Percentiles rank a stretch among this genome's conserved stretches.
Conservation (phyloP, 495 filamentous ascomycete genomes). For the Margaritispora aquatica region DNA sequence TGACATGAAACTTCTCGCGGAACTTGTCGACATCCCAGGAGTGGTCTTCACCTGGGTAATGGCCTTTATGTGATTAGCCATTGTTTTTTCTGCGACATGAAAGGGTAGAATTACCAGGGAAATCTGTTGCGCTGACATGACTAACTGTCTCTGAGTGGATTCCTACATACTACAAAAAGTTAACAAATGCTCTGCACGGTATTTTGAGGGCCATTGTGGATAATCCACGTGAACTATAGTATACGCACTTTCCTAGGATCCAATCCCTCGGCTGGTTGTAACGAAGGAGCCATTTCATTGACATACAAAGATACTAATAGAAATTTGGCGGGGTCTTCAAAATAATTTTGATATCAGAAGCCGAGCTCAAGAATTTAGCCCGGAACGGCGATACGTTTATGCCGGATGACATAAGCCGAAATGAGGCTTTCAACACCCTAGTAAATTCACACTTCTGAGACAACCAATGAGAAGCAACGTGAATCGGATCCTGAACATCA, state of each 20-base stretch:
- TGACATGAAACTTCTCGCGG: constrained; percentile 56
- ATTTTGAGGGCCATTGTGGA: too few relatives aligned
- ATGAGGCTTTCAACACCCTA: neutral
- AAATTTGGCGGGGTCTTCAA: constrained; percentile 12
- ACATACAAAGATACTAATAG: neutral
- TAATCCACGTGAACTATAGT: neutral
- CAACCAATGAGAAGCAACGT: neutral
- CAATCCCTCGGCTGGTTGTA: constrained; percentile 15
- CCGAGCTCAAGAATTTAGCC: neutral
- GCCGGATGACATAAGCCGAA: neutral
- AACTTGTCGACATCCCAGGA: constrained; percentile 78
- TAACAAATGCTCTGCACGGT: neutral
- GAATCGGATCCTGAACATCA: constrained; percentile 9
- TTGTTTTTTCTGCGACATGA: neutral
- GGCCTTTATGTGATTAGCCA: neutral
- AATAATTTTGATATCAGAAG: constrained; percentile 3
- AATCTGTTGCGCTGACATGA: constrained; percentile 82
- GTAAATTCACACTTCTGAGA: neutral
- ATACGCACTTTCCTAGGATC: constrained; percentile 22
- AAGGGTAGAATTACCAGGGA: constrained; percentile 51
- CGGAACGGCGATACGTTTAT: neutral
- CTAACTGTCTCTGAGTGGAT: constrained; percentile 85
- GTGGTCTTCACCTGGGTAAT: constrained; percentile 60
- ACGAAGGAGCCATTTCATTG: constrained; percentile 15
- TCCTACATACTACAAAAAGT: constrained; percentile 58